Conservation (phyloP, 1,139 yeast species). For the Candida sp. region DNA sequence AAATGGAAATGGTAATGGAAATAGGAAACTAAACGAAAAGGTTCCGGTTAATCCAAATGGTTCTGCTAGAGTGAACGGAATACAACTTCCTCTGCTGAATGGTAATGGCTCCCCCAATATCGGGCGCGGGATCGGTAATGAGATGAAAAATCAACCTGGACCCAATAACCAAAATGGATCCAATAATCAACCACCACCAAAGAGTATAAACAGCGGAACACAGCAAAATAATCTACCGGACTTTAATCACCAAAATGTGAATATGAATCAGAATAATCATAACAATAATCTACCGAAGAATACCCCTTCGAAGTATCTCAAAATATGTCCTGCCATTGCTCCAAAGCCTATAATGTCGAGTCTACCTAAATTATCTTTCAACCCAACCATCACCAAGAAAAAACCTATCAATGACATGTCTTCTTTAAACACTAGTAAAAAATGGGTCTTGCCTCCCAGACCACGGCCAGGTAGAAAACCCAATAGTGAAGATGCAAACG, state of each 20-base stretch:
- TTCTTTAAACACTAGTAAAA: conserved; percentile 43
- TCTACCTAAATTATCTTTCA: conserved; percentile 20
- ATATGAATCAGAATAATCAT: background rate
- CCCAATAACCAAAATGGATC: too few species aligned
- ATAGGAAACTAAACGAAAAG: background rate
- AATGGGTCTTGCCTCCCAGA: conserved; percentile 65
- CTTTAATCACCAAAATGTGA: too few species aligned
- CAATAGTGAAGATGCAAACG: conserved; percentile 13
- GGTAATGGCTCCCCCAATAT: too few species aligned
- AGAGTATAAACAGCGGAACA: too few species aligned
- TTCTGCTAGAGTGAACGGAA: too few species aligned
- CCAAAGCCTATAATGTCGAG: conserved; percentile 29
- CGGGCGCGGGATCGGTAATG: background rate
- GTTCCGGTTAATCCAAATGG: too few species aligned
- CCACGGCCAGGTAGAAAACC: conserved; percentile 62
- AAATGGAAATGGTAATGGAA: background rate
- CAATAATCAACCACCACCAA: too few species aligned
- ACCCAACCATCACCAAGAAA: conserved; percentile 11
- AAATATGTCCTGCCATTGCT: conserved; percentile 43
- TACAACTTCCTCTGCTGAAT: too few species aligned
- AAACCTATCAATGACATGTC: conserved; percentile 7
- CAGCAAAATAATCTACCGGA: too few species aligned
- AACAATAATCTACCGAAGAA: background rate
- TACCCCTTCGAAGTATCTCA: conserved; percentile 22
- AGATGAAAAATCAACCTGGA: background rate